Conservation (phyloP, 2,329 filamentous ascomycete species). For the Nemania serpens region DNA sequence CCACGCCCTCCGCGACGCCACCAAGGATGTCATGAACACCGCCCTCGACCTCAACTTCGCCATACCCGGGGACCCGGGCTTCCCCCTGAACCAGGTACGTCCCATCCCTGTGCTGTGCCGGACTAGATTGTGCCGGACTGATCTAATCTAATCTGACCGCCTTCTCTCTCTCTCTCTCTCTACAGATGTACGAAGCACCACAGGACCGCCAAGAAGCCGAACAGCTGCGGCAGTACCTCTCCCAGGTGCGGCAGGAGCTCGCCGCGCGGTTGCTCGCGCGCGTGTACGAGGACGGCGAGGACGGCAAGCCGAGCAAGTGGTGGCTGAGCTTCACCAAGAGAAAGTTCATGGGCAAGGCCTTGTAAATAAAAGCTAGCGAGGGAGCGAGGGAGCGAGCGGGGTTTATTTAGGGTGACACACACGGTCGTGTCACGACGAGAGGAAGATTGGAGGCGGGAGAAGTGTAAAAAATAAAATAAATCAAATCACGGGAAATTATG, state of each 20-base stretch:
- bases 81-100: slow-evolving; percentile 84
- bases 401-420: too few relatives aligned
- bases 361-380: slow-evolving; percentile 51
- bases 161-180: too few relatives aligned
- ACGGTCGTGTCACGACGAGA: too few relatives aligned
- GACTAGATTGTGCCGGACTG: too few relatives aligned
- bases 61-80: slow-evolving; percentile 89
- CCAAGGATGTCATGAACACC: slow-evolving; percentile 82
- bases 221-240: slow-evolving; percentile 83
- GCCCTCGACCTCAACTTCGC: slow-evolving; percentile 94
- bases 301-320: slow-evolving; percentile 80
- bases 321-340: slow-evolving; percentile 99
- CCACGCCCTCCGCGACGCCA: slow-evolving; percentile 63
- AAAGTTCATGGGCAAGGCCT: slow-evolving; percentile 98
- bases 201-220: slow-evolving; percentile 88
- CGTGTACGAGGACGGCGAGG: slow-evolving; percentile 77
- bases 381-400: too few relatives aligned
- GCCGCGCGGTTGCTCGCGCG: slow-evolving; percentile 80
- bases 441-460: too few relatives aligned
- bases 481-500: too few relatives aligned
- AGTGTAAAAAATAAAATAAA: too few relatives aligned
- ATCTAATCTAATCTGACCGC: too few relatives aligned
- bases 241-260: slow-evolving; percentile 91
- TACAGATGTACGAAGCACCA: slow-evolving; percentile 86
- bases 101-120: too few relatives aligned